Conservation (phyloP, 495 filamentous ascomycete species). For the Collariella sp. region DNA sequence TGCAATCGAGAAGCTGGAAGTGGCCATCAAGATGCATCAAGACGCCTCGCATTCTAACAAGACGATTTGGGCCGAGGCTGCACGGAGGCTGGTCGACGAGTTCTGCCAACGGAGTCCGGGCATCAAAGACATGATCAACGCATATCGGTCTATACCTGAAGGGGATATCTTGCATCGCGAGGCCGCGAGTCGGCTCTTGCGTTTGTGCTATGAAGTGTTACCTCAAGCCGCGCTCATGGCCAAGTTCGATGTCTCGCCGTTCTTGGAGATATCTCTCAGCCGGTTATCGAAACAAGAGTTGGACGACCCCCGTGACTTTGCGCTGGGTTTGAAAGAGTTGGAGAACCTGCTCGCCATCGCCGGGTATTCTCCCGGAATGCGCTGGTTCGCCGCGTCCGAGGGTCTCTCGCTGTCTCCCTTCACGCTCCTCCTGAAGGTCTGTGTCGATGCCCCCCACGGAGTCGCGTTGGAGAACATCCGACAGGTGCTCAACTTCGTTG, state of each 20-base stretch:
- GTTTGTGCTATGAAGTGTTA: conserved; percentile 70
- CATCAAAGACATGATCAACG: conserved; percentile 64
- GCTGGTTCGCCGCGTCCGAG: conserved; percentile 60
- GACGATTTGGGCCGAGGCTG: conserved; percentile 57
- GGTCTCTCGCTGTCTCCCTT: conserved; percentile 51
- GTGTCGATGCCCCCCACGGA: conserved; percentile 36
- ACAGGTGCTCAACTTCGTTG: conserved; percentile 41
- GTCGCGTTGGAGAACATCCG: conserved; percentile 37
- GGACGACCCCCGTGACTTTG: conserved; percentile 39
- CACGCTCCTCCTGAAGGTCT: conserved; percentile 50
- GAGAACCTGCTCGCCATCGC: conserved; percentile 71
- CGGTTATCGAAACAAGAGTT: conserved; percentile 36
- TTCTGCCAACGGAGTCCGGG: conserved; percentile 72
- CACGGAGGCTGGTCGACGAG: conserved; percentile 54
- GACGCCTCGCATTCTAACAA: conserved; percentile 35
- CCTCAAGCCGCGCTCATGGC: conserved; percentile 73
- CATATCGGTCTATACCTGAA: conserved; percentile 56
- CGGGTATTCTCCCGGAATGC: conserved; percentile 65
- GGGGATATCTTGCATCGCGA: conserved; percentile 70
- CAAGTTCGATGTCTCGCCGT: conserved; percentile 73
- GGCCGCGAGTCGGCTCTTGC: conserved; percentile 62
- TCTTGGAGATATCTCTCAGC: conserved; percentile 58
- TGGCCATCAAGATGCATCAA: conserved; percentile 47
- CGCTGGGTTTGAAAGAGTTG: conserved; percentile 55
- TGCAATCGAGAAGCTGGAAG: conserved; percentile 68